These are phyloP conservation scores for Papiliotrema terrestris DNA, from an alignment of 1,284 basidiomycete species.

Conservation along the genomic window DNA sequence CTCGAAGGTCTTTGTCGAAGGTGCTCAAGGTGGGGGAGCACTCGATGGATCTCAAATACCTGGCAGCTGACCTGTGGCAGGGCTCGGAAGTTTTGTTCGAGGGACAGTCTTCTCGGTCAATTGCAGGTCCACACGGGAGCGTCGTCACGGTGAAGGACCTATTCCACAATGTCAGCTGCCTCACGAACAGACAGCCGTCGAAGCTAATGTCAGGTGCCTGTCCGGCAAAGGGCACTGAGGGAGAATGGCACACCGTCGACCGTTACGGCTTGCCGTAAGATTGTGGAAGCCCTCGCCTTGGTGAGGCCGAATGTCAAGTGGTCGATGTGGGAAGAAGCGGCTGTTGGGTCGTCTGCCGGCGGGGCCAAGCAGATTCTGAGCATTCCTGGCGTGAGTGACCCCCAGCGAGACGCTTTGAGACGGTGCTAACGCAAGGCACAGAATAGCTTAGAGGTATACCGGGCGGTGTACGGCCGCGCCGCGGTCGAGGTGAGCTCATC, in stretches of 20 bases:
- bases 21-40: conserved; percentile 63
- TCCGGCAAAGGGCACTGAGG: conserved; percentile 29
- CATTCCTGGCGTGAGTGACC: conserved; percentile 56
- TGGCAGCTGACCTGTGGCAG: conserved; percentile 43
- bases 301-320: conserved; percentile 68
- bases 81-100: conserved; percentile 63
- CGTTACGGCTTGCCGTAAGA: conserved; percentile 62
- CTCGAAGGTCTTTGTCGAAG: conserved; percentile 63
- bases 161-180: conserved; percentile 68
- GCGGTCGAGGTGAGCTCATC: conserved; percentile 25
- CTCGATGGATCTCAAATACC: too few relatives aligned
- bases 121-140: conserved; percentile 65
- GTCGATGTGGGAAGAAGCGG: conserved; percentile 57
- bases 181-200: neutral
- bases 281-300: conserved; percentile 68
- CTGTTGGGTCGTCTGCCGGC: conserved; percentile 8
- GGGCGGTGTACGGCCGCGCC: conserved; percentile 29
- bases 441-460: conserved; percentile 24
- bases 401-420: too few relatives aligned
- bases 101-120: conserved; percentile 65
- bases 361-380: conserved; percentile 23
- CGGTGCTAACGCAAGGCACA: conserved; percentile 9
- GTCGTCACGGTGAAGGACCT: conserved; percentile 75
- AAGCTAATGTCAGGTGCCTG: conserved; percentile 26
- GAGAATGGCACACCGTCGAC: conserved; percentile 53